A percentile compares a stretch with the other conserved stretches of the same genome.
Conservation (phyloP, 2,329 filamentous ascomycete genomes). For the Echinosphaeria canescens region DNA sequence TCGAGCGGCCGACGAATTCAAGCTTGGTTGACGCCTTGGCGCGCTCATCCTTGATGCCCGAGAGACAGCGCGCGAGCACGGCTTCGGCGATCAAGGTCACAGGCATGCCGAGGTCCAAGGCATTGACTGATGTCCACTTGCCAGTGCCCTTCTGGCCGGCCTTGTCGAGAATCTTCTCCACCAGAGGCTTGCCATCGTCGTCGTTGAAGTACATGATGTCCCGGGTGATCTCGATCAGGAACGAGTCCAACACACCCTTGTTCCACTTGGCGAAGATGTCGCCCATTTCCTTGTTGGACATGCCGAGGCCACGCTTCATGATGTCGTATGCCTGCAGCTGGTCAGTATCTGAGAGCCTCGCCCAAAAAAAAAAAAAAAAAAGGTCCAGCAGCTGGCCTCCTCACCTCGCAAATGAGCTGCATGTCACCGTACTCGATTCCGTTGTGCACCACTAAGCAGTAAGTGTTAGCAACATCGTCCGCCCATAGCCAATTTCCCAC, state of each 20-base stretch:
- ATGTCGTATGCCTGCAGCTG: conserved; percentile 91
- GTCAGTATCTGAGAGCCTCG: no score
- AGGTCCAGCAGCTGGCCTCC: conserved; percentile 7
- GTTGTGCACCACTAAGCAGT: conserved; percentile 99
- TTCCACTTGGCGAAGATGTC: conserved; percentile 95
- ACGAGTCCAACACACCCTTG: conserved; percentile 94
- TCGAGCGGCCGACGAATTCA: conserved; percentile 47
- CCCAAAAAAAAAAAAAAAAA: not conserved
- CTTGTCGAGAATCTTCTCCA: conserved; percentile 98
- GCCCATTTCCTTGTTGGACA: conserved; percentile 85
- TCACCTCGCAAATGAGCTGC: conserved; percentile 97
- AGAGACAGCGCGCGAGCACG: conserved; percentile 87
- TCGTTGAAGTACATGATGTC: conserved; percentile 99
- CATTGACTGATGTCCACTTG: conserved; percentile 99
- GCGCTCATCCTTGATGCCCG: conserved; percentile 87
- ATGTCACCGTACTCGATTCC: conserved; percentile 99
- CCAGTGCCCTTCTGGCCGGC: conserved; percentile 98
- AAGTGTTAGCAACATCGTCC: no score
- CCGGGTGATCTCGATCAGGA: conserved; percentile 97
- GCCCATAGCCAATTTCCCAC: no score
- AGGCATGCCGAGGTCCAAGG: conserved; percentile 94
- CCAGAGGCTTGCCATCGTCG: conserved; percentile 70
- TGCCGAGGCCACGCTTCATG: conserved; percentile 91
- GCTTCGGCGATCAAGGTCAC: conserved; percentile 96
- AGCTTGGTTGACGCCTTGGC: conserved; percentile 60